Conservation (phyloP, 495 filamentous ascomycete species). For the Amniculicola lignicola region DNA sequence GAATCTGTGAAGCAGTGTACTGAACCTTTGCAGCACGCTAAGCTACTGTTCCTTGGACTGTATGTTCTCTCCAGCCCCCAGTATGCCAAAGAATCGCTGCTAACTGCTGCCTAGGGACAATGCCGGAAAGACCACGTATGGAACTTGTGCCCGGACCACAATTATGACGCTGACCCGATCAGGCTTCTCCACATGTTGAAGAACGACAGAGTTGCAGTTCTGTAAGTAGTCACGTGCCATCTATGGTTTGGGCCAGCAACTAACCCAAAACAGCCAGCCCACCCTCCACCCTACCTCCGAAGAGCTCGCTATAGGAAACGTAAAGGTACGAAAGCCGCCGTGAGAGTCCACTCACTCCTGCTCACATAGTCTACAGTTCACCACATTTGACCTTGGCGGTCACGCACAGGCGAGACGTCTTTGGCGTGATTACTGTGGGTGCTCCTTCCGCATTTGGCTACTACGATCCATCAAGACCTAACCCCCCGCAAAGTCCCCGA, state of each 20-base stretch:
- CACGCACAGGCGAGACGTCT: conserved; percentile 96
- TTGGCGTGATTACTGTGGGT: conserved; percentile 73
- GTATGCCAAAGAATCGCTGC: conserved; percentile 35
- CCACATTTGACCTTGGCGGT: conserved; percentile 94
- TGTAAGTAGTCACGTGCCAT: conserved; percentile 40
- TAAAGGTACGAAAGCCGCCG: conserved; percentile 46
- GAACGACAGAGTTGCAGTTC: conserved; percentile 42
- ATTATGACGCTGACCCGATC: not conserved
- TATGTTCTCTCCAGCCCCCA: conserved; percentile 44
- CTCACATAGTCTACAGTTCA: conserved; percentile 56
- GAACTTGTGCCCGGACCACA: conserved; percentile 74
- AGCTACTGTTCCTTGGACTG: conserved; percentile 61
- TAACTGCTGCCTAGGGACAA: conserved; percentile 77
- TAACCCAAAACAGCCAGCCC: not conserved
- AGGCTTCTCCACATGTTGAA: conserved; percentile 53
- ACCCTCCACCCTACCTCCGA: conserved; percentile 63
- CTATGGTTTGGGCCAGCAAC: not conserved
- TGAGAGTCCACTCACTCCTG: not conserved
- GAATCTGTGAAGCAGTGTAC: not conserved
- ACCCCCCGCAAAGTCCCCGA: conserved; percentile 72
- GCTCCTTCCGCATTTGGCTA: not conserved
- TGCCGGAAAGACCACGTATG: conserved; percentile 95
- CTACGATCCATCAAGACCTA: conserved; percentile 4
- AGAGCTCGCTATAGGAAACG: conserved; percentile 93
- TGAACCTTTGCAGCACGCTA: conserved; percentile 8